These are phyloP conservation scores for Oxytropis ochrocephala DNA, from an alignment of 306 rosid species.

Conservation along the genomic window DNA sequence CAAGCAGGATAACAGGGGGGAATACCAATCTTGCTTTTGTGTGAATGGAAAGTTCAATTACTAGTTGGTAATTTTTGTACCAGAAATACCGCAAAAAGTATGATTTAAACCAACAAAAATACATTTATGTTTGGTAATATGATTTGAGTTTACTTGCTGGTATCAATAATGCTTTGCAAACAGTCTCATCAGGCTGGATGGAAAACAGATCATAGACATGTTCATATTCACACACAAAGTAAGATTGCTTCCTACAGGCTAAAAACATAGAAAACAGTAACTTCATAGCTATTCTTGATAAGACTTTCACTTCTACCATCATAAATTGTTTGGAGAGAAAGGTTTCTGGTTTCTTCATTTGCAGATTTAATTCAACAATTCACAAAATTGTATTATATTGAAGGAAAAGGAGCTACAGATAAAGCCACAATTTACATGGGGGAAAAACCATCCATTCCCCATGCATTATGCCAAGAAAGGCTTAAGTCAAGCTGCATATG, in stretches of 20 bases:
- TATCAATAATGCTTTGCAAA: not conserved
- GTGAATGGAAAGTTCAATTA: not conserved
- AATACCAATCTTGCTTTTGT: not conserved
- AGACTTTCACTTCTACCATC: not conserved
- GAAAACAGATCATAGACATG: not conserved
- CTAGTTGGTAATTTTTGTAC: not conserved
- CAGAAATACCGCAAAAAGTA: not conserved
- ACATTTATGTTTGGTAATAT: not conserved
- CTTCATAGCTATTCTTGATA: not conserved
- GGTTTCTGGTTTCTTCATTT: slow-evolving; percentile 2
- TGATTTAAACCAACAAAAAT: not conserved
- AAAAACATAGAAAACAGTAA: not conserved
- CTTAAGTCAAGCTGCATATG: slow-evolving; percentile 3
- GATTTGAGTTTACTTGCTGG: not conserved
- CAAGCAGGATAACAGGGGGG: not conserved
- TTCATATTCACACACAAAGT: not conserved
- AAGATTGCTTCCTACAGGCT: not conserved
- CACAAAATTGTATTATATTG: not conserved
- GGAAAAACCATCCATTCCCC: not conserved
- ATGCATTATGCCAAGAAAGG: not conserved
- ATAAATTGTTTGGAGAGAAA: not conserved
- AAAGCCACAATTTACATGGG: not conserved
- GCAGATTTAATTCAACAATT: slow-evolving; percentile 18
- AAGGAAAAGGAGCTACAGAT: not conserved
- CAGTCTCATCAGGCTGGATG: not conserved